Base-by-base conservation (phyloP, 768 basidiomycete species). In the Tricholoma saponaceum region DNA sequence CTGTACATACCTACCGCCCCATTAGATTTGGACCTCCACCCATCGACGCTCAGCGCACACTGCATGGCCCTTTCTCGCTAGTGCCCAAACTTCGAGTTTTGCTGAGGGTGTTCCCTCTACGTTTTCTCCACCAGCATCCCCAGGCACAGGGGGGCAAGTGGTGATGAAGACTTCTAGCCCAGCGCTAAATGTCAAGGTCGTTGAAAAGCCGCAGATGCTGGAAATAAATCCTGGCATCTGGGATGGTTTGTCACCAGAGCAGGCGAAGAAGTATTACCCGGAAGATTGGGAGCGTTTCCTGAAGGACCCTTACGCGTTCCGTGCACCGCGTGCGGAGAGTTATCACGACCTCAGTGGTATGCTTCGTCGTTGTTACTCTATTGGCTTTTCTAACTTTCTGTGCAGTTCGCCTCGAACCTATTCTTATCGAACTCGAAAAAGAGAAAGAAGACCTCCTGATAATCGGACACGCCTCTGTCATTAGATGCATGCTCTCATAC, bases 191-290 rank as follows among this genome's bases (percentile, higher is more conserved):
- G 83, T 92, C 69, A 94, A 90, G 68, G 92, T 98, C 28, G 83
- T 95, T 47, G 94, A 99, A 74, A 98, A 97, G 66, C 84, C 89
- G 0, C 95, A 95, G 72, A 98, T 98, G 95, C 80, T 87, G 52
- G 97, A 99, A 76, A 97, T 98, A 67, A 99, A 99, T 66, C 96
- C 95, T 52, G 96, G 89, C 6, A 86, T 98, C 16, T 97, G 95
- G 95, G 97, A 98, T 69, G 97, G 97, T 0, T 79, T 98, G 37
- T 90, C 89, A 1, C 89, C 92, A 0, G 90, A 92, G 61, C 88
- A 96, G 67, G 95, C 93, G 18, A 85, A 86, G 70, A 88, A 87
- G 70, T 86, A 85, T 65, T 98, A 95, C 70, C 92, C 96, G 0
- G 90, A 88, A 54, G 97, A 99, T 69, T 98, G 92, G 92, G 89